Percentiles rank a stretch among this genome's conserved stretches.
Conservation (phyloP, 2,329 filamentous ascomycete genomes). For the Arthroderma sp. region DNA sequence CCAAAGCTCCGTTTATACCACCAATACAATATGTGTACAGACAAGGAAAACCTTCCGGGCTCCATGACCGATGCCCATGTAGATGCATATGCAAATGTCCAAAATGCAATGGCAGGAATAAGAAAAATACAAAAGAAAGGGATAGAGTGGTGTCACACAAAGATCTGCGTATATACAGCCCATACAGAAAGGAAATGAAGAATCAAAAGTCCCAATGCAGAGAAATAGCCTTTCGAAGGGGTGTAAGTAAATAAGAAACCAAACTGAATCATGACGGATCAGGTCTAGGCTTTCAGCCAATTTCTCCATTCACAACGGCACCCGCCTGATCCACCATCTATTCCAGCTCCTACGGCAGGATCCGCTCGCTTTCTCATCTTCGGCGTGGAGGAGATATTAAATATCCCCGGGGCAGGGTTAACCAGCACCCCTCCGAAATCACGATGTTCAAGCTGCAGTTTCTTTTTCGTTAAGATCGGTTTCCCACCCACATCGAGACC, state of each 20-base stretch:
- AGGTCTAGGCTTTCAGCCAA: conserved; percentile 20
- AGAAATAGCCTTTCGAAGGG: not conserved
- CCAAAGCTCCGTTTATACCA: not conserved
- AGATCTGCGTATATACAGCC: not conserved
- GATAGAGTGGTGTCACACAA: not conserved
- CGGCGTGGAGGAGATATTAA: conserved; percentile 20
- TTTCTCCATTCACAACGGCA: conserved; percentile 51
- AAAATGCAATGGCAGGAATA: not conserved
- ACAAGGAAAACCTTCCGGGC: not conserved
- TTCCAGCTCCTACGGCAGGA: conserved; percentile 12
- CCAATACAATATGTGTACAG: not conserved
- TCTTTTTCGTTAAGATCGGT: conserved; percentile 30
- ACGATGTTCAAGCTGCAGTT: conserved; percentile 43
- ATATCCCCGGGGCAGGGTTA: conserved; percentile 39
- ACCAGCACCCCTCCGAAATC: conserved; percentile 40
- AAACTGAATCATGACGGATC: not conserved
- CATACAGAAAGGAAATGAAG: not conserved
- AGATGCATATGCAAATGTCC: not conserved
- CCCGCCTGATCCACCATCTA: conserved; percentile 49
- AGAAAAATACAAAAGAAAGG: not conserved
- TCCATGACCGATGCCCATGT: not conserved
- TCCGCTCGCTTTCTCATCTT: conserved; percentile 15
- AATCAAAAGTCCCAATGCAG: not conserved
- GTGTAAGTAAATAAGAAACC: not conserved
- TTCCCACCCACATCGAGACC: conserved; percentile 39